Base-by-base conservation (phyloP, 2,329 filamentous ascomycete species). In the Bipolaris zeicola region DNA sequence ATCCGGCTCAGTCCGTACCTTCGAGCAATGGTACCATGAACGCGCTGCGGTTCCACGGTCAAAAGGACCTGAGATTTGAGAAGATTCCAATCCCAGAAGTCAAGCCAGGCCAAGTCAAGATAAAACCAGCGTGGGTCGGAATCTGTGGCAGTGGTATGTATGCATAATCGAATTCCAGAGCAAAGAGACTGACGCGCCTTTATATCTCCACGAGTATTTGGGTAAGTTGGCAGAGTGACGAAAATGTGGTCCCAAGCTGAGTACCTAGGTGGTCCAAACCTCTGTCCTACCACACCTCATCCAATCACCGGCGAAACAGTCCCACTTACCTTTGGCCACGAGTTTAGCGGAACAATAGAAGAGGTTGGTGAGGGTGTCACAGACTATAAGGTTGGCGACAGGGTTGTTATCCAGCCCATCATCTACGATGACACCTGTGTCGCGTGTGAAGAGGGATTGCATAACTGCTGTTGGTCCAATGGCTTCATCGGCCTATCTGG, bases 381-480 rank as follows among this genome's bases (percentile, higher is more conserved):
- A 5, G 74, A 79, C n/a, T 79, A 80, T 66, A 78, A 79, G 50
- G 65, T 77, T 3, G 83, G 83, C 16, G 78, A 83, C 51, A 69
- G 79, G 26, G 81, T 83, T 2, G 77, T 74, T 39, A 75, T 83
- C 1, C 79, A 83, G 61, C 82, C 83, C 7, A 84, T 83, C 67
- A 83, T 84, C 44, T 85, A 83, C 67, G 81, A 83, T 52, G 79
- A 78, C 6, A 80, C 79, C 11, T 85, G 82, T 64, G 77, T 77
- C 10, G 78, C 82, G 6, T 85, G 83, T 63, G 73, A 78, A 54
- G 78, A 80, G n/a, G 81, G 81, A 0, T 67, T 81, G 18, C 78
- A 82, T 52, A 85, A 84, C 55, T 83, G 81, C 71, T 84, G 82
- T 62, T 81, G 82, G 67, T 80, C 77, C 44, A 83, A 82, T 56